These are phyloP conservation scores for Populus tomentosa DNA, from an alignment of 441 rosid species.

Conservation along the genomic window DNA sequence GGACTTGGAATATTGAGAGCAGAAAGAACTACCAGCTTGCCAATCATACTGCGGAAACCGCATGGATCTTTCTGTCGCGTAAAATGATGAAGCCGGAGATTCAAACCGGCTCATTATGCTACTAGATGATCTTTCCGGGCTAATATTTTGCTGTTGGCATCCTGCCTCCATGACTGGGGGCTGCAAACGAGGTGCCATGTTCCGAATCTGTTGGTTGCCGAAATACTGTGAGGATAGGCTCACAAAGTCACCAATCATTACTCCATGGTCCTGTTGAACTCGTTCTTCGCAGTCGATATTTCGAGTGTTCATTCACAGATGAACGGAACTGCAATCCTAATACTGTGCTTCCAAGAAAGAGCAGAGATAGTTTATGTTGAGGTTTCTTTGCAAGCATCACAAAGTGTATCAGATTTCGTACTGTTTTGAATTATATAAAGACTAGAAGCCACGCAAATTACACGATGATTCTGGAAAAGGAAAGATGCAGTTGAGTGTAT, in stretches of 20 bases:
- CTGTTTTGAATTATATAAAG: constrained; percentile 1
- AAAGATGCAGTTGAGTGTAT: constrained; percentile 25
- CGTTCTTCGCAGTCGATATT: constrained; percentile 29
- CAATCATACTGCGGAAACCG: constrained; percentile 41
- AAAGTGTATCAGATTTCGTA: constrained; percentile 20
- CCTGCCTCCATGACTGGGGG: constrained; percentile 13
- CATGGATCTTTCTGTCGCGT: constrained; percentile 51
- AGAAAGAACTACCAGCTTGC: constrained; percentile 24
- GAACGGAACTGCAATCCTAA: constrained; percentile 3
- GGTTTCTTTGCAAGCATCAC: constrained; percentile 13
- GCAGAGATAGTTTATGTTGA: background rate
- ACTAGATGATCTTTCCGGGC: constrained; percentile 33
- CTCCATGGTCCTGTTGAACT: constrained; percentile 25
- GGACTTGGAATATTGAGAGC: constrained; percentile 30
- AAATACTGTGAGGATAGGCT: constrained; percentile 25
- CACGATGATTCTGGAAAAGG: constrained; percentile 16
- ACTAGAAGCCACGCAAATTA: constrained; percentile 14
- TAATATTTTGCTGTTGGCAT: constrained; percentile 14
- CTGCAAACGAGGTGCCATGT: constrained; percentile 18
- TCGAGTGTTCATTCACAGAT: constrained; percentile 36
- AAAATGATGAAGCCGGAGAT: constrained; percentile 57
- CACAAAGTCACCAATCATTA: constrained; percentile 18
- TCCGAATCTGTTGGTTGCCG: constrained; percentile 26
- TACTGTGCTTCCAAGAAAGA: background rate
- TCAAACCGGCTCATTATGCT: constrained; percentile 52